Base-by-base conservation (phyloP, 805 yeast species). In the Ogataea populi-albae region DNA sequence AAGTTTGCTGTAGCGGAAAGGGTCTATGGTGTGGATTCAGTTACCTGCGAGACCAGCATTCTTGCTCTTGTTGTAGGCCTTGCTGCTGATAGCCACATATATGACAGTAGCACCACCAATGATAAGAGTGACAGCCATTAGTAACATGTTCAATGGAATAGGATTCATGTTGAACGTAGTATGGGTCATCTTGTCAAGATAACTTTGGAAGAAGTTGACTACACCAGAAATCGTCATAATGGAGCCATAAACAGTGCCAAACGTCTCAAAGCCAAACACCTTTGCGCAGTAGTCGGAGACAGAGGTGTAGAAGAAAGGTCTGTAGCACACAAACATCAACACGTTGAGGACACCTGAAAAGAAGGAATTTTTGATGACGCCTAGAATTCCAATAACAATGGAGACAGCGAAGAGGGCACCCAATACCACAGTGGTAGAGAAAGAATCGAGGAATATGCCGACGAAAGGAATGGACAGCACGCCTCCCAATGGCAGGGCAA, bases 271-370 rank as follows among this genome's bases (percentile, higher is more conserved):
- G 1, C 83, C 82, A 54, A 77, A 79, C 31, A 73, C 79, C 54
- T 79, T 79, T 18, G 83, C 79, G 49, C 80, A 75, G 50, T 66
- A 71, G 50, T 75, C 81, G 3, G 76, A 68, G 24, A 75, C 61
- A 2, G 77, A 64, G n/a, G 81, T 74, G 51, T 75, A 75, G 56
- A 73, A 75, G 46, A 75, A 73, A 23, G 80, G 81, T 53, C 81
- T 65, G 60, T 69, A 75, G 23, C 64, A 66, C 23, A 73, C 79
- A 51, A 75, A 75, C 14, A 74, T 34, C 24, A 66, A 50, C 20
- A 75, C 70, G 43, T 72, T 68, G 32, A 71, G 28, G 6, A 72
- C 37, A 36, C 77, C 79, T 2, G 68, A 45, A 17, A 43, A n/a
- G 36, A 61, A 65, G 23, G 62, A 62, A 32, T 51, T 30, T 28